These are phyloP conservation scores for Neonectria hederae DNA, from an alignment of 2,329 filamentous ascomycete genomes.

Conservation along the genomic window DNA sequence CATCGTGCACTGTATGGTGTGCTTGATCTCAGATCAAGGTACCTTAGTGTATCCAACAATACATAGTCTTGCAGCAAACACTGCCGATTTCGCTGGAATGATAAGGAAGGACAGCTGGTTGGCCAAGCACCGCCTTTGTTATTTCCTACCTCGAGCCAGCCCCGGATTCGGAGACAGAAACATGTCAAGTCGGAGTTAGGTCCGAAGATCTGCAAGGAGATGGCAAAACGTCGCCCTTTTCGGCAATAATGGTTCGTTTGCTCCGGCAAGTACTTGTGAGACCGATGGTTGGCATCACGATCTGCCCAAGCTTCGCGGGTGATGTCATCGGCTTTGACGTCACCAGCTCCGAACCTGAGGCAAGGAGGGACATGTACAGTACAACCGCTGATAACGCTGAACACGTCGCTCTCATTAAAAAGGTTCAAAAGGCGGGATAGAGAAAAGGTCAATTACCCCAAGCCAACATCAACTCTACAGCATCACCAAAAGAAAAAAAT, in stretches of 20 bases:
- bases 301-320: neutral
- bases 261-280: neutral
- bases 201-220: neutral
- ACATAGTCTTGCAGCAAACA: neutral
- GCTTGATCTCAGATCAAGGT: neutral
- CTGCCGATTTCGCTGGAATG: neutral
- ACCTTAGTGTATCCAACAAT: neutral
- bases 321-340: slow-evolving; percentile 7
- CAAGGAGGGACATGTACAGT: neutral
- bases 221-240: neutral
- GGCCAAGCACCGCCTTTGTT: neutral
- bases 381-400: neutral
- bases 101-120: neutral
- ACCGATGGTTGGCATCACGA: neutral
- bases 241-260: neutral
- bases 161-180: neutral
- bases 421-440: neutral
- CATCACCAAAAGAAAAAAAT: neutral
- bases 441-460: neutral
- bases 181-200: neutral
- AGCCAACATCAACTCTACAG: neutral
- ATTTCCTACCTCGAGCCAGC: too few relatives aligned
- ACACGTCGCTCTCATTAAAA: neutral
- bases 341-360: neutral
- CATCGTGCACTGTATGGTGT: neutral